phyloP scores from a whole-genome alignment of 1,139 yeast species.

The Protomyces arabidopsidicola region DNA sequence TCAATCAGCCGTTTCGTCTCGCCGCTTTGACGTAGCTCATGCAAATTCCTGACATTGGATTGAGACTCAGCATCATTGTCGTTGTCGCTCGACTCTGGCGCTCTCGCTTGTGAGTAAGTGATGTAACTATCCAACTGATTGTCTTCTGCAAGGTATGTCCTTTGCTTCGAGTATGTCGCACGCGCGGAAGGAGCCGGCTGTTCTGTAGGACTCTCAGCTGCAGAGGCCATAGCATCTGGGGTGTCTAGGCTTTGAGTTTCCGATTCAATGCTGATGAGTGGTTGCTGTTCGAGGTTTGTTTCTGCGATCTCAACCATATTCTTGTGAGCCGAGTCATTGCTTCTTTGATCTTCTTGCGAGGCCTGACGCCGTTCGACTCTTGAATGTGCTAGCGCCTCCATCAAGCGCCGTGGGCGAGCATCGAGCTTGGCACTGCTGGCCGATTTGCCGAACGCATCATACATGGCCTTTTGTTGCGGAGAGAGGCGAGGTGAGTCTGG shows the following conservation, averaged over 20 bases:
- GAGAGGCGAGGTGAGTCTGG: background rate
- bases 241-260: background rate
- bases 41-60: slow-evolving; percentile 33
- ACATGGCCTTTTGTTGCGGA: background rate
- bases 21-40: slow-evolving; percentile 44
- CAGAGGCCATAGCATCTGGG: background rate
- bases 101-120: background rate
- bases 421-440: background rate
- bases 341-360: background rate
- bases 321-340: background rate
- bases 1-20: slow-evolving; percentile 39
- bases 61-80: background rate
- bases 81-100: background rate
- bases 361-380: background rate
- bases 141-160: slow-evolving; percentile 22
- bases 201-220: background rate
- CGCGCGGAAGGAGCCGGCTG: background rate
- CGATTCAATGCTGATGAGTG: background rate
- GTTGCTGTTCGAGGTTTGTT: background rate
- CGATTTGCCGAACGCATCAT: background rate
- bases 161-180: slow-evolving; percentile 24
- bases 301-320: slow-evolving; percentile 15
- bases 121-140: background rate
- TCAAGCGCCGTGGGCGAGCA: background rate
- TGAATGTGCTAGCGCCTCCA: background rate